These are phyloP conservation scores for Leccinum boreale DNA, from an alignment of 768 basidiomycete genomes.

Conservation along the genomic window DNA sequence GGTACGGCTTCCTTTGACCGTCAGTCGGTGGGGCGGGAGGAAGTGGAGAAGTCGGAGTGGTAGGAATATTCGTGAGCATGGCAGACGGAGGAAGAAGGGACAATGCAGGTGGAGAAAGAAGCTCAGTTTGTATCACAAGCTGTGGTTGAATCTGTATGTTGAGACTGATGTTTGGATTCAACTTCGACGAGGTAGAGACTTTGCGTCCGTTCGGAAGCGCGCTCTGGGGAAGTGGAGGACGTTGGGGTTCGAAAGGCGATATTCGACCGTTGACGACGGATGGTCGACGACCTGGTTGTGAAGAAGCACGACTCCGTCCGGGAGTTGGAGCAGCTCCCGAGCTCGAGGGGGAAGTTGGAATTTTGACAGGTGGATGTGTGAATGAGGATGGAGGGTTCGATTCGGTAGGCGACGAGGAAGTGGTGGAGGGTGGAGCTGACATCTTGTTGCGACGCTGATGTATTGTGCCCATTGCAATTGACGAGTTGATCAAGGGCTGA, in stretches of 20 bases:
- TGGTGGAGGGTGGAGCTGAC: conserved; percentile 52
- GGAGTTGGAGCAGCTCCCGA: conserved; percentile 36
- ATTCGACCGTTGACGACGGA: conserved; percentile 50
- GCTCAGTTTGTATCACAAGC: conserved; percentile 50
- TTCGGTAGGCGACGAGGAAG: conserved; percentile 35
- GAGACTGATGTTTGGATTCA: conserved; percentile 44
- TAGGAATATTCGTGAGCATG: conserved; percentile 57
- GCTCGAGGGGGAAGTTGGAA: conserved; percentile 39
- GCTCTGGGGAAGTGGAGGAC: conserved; percentile 49
- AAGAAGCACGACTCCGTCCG: conserved; percentile 62
- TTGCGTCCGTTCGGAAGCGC: conserved; percentile 50
- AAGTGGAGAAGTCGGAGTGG: conserved; percentile 74
- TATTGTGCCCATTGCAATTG: conserved; percentile 62
- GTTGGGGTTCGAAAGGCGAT: conserved; percentile 48
- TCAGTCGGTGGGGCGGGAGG: conserved; percentile 72
- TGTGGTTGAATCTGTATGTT: conserved; percentile 48
- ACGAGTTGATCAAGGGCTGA: conserved; percentile 53
- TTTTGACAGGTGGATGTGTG: conserved; percentile 29
- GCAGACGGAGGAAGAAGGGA: conserved; percentile 45
- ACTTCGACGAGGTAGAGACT: conserved; percentile 57
- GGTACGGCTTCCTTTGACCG: conserved; percentile 79
- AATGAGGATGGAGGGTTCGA: conserved; percentile 36
- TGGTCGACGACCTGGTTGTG: conserved; percentile 74
- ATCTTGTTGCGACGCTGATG: conserved; percentile 63
- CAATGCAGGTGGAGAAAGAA: conserved; percentile 37